Percentiles rank a stretch among this genome's conserved stretches.
Evolutionary conservation across 2,329 filamentous ascomycete genomes (phyloP).

Genomic region (Aspergillus eucalypticola): DNA sequence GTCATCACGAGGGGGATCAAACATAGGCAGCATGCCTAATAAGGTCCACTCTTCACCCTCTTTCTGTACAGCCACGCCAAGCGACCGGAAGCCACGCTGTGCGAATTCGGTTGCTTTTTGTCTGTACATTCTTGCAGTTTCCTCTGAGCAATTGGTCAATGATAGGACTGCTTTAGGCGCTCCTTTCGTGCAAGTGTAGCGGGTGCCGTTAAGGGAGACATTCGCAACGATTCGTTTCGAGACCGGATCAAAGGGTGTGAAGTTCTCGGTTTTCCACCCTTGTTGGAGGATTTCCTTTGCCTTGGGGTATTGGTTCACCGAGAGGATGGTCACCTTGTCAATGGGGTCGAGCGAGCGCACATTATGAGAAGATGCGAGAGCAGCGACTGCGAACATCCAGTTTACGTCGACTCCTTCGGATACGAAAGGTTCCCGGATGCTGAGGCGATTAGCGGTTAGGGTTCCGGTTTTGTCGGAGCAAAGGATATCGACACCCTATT

Average conservation of each 20-base stretch:
- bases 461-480: constrained; percentile 84
- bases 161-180: constrained; percentile 73
- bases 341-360: constrained; percentile 76
- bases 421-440: constrained; percentile 74
- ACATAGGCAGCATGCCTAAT: constrained; percentile 76
- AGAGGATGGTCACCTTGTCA: constrained; percentile 76
- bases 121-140: constrained; percentile 67
- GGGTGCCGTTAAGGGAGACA: constrained; percentile 68
- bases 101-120: constrained; percentile 74
- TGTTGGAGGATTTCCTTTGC: constrained; percentile 71
- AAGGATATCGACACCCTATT: constrained; percentile 68
- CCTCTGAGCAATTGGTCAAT: constrained; percentile 66
- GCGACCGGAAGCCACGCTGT: constrained; percentile 75
- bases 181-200: constrained; percentile 74
- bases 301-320: constrained; percentile 74
- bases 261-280: constrained; percentile 71
- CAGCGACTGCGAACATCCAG: constrained; percentile 82
- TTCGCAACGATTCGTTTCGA: constrained; percentile 76
- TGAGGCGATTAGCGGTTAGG: constrained; percentile 62
- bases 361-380: constrained; percentile 75
- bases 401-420: constrained; percentile 75
- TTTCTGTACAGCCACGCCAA: constrained; percentile 77
- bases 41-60: constrained; percentile 72
- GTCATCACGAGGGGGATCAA: constrained; percentile 76
- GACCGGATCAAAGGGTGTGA: constrained; percentile 70